Evolutionary conservation across 805 yeast species (phyloP), one percentile per base, ranked within the genome.

Genomic region (Candida sithepensis): DNA sequence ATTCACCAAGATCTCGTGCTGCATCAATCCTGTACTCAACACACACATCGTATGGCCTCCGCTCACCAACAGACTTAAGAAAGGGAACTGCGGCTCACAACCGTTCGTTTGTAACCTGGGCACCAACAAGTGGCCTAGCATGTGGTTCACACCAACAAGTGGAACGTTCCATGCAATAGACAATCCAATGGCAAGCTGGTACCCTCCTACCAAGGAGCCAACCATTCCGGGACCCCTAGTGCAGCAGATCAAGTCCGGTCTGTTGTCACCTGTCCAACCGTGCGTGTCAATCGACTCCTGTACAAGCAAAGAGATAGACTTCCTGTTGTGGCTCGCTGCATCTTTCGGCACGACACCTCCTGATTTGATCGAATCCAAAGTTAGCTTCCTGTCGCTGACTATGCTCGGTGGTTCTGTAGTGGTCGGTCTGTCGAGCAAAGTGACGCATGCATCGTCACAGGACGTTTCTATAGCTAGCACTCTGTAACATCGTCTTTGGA

Each of bases 171-270:
- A 85, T 0, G 91, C 97, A 0, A 85, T 68, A 1, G 90, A 70
- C 12, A 94, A 69, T 0, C 98, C 99, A 57, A 88, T 85, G 0
- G 96, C 96, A 37, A 88, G 67, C 58, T 87, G 94, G 21, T 86
- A 71, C 1, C 97, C 95, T 0, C 88, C 84, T 9, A 88, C 77
- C 13, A 94, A 70, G 0, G 96, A 85, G 0, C 97, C 97, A 8
- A 82, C 78, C 97, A 94, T 89, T 0, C 99, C 99, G 0, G 99
- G 99, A 0, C 99, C 99, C 54, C 96, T 70, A 0, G 99, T 94
- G 4, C 85, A 96, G 64, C 96, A 86, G 1, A 94, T 77, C 41
- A 94, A 61, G 61, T 88, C 96, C 0, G 90, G 88, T 33, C 58
- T 52, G 2, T 45, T 47, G 2, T 36, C 16, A 1, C 49, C 50